Base-by-base conservation (phyloP, 805 yeast species). In the Kluyveromyces siamensis region DNA sequence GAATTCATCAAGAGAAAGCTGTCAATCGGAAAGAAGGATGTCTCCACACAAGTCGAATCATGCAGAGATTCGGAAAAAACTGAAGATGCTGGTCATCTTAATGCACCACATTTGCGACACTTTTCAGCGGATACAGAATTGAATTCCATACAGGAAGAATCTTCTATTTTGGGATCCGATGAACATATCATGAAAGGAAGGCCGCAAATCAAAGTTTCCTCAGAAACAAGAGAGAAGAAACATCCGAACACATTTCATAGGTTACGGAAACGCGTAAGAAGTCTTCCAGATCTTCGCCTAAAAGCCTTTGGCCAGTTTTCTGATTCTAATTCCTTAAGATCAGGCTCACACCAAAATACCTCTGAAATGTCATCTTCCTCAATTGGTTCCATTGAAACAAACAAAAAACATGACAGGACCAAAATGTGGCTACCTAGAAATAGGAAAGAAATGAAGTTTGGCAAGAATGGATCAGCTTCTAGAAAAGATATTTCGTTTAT, bases 211-310 rank as follows among this genome's bases (percentile, higher is more conserved):
- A 16, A 17, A 18, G 27, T 17, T 40, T 30, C 37, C 33, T 48
- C 17, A 50, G 55, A 27, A 27, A 25, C 19, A 18, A 27, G 13
- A 33, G 39, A 27, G 16, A 33, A 16, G 45, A 43, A n/a, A 43
- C 39, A 6, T 16, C 36, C 39, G 27, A 36, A 37, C 6, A 58
- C 50, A 48, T 52, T 62, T 45, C 57, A 56, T 41, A 48, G 52
- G 30, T 35, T 62, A 33, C 55, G 49, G 48, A 51, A 53, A 39
- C 57, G 55, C 30, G 56, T 62, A 16, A 42, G 42, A 44, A 55
- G 58, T 37, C 50, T 55, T 9, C 52, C 60, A 8, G 62, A 59
- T 21, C 44, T 58, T n/a, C 51, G 49, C n/a, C 50, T 55, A 25
- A 53, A 47, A 21, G 39, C 52, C 13, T 17, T 18, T 9, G 41